Evolutionary conservation across 805 yeast species (phyloP).

Genomic region (Maudiozyma saulgeensis): DNA sequence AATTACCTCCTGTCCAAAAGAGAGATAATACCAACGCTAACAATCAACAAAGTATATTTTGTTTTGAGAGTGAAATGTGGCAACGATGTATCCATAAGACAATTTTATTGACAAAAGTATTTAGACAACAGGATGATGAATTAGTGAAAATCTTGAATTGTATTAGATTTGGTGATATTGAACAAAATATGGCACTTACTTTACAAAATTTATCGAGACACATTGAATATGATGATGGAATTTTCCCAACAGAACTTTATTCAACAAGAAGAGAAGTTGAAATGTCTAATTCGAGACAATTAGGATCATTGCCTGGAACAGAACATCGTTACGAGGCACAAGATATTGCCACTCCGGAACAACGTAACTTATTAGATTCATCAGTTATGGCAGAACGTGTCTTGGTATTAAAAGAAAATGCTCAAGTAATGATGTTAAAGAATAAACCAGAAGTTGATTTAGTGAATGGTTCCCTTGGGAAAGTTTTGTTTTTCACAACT

Average conservation of each 20-base stretch:
- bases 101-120: constrained; percentile 65
- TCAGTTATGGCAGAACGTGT: constrained; percentile 62
- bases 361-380: constrained; percentile 35
- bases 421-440: constrained; percentile 90
- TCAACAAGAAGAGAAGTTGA: constrained; percentile 85
- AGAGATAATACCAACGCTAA: constrained; percentile 19
- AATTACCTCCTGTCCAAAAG: constrained; percentile 78
- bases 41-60: constrained; percentile 35
- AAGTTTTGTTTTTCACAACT: constrained; percentile 38
- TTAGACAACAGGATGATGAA: constrained; percentile 70
- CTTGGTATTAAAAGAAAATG: constrained; percentile 64
- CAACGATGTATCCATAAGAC: constrained; percentile 49
- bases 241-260: constrained; percentile 80
- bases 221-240: constrained; percentile 57
- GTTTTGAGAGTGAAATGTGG: constrained; percentile 77
- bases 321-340: constrained; percentile 35
- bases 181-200: constrained; percentile 36
- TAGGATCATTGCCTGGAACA: constrained; percentile 41
- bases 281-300: constrained; percentile 49
- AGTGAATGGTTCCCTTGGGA: constrained; percentile 90
- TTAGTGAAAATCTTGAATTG: constrained; percentile 74
- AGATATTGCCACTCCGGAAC: constrained; percentile 32
- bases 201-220: constrained; percentile 50
- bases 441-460: constrained; percentile 58
- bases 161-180: constrained; percentile 63